Base-by-base conservation (phyloP, 176 grass and related monocot genomes). In the Alopecurus myosuroides region DNA sequence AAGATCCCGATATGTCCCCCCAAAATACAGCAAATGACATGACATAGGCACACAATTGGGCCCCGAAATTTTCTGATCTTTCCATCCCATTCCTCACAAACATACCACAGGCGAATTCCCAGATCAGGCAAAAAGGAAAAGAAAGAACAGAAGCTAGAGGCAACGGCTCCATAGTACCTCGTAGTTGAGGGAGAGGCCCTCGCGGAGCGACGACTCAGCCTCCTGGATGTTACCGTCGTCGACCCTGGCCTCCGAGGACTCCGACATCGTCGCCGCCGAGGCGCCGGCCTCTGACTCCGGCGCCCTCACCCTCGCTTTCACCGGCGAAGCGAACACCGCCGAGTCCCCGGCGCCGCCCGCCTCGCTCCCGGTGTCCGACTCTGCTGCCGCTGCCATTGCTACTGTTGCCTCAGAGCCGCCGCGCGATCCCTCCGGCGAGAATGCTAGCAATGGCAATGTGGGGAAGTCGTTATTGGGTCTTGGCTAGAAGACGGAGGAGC, bases 111-210 rank as follows among this genome's bases (percentile, higher is more conserved):
- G 12, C 2, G 63, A 29, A 28, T 12, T 22, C 31, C 45, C 74
- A 30, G 61, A 84, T 80, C 79, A 85, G 49, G 37, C 13, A 19
- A 30, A 64, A 73, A 18, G 13, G 31, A 36, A 66, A 3, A 11
- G 29, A 85, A 14, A 72, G 50, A 58, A 60, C 4, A 19, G 75
- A 35, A 49, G 15, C 7, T 42, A 36, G 41, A 5, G 31, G 40
- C 50, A 12, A 11, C 52, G 51, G 39, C 42, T 73, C 39, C 31
- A 44, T 14, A 10, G 9, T 42, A 98, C 97, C 94, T 99, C 97
- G 84, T 94, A 99, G 71, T 99, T 99, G 86, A 99, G 97, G 61
- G 97, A 99, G 26, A 99, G 97, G 40, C 94, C 97, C 87, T 99
- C 97, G 78, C 91, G 91, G 41, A 99, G 97, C 62, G 94, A 99